Evolutionary conservation across 768 basidiomycete species (phyloP), one percentile per base, ranked within the genome.

Genomic region (Suillus paluster): DNA sequence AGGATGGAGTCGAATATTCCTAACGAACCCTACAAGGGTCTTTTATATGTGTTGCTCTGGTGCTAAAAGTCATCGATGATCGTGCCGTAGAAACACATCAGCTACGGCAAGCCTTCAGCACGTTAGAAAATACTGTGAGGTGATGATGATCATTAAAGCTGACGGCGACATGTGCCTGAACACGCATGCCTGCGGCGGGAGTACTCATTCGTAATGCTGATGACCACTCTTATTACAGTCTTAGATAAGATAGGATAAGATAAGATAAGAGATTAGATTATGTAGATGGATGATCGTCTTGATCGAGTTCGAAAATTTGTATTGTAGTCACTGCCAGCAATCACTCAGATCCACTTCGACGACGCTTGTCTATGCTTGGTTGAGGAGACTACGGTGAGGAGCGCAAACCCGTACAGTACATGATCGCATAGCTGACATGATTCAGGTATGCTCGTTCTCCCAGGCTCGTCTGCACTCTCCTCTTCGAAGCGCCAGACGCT

Each of bases 381-480:
- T 54, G 34, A 23, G 34, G 36, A 36, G 23, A 54, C 36, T 38
- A 23, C 36, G 53, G 53, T 54, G 36, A 54, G 44, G 53, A 38
- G 38, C 12, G 15, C 21, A 23, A 54, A 15, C 15, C 17, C 4
- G 15, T 23, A 25, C 10, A 23, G 36, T 38, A 10, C 30, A n/a
- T 6, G 2, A 54, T 25, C 36, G 17, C 17, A n/a, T 5, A 4
- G 23, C 36, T 54, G 23, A 54, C 23, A 38, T 38, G 21, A 23
- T 10, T 5, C 38, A 61, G 38, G n/a, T 49, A 97, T 97, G 95
- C 82, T 97, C 34, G 78, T 93, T 57, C 81, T 97, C 11, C 76
- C 79, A 30, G 96, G 96, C 44, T 83, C 88, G 21, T 96, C 95
- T 3, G 84, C 86, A 14, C 77, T 95, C 61, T 91, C 95, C 1